Conservation (phyloP, 305 asterid genomes). For the Lippia alba region DNA sequence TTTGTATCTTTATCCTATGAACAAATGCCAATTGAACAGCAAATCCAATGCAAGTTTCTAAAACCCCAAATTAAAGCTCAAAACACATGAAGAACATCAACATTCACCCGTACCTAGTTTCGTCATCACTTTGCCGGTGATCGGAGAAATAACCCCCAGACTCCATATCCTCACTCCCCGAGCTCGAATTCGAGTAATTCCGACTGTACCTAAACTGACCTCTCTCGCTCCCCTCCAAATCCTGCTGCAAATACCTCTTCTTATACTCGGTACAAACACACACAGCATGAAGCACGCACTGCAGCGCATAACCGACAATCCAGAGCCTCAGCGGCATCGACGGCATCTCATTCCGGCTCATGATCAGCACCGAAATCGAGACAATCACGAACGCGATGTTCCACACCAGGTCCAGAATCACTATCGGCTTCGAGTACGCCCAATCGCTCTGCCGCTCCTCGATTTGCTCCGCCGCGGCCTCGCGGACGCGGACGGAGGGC, state of each 20-base stretch:
- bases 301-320: slow-evolving; percentile 74
- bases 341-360: slow-evolving; percentile 68
- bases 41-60: neutral
- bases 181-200: slow-evolving; percentile 54
- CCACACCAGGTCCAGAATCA: slow-evolving; percentile 79
- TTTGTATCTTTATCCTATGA: neutral
- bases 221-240: slow-evolving; percentile 36
- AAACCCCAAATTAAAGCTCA: slow-evolving; percentile 9
- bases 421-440: slow-evolving; percentile 91
- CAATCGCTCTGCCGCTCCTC: slow-evolving; percentile 92
- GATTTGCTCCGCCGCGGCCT: slow-evolving; percentile 86
- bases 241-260: slow-evolving; percentile 53
- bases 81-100: neutral
- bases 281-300: slow-evolving; percentile 75
- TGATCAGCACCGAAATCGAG: slow-evolving; percentile 63
- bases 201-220: slow-evolving; percentile 48
- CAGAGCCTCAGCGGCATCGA: slow-evolving; percentile 77
- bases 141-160: slow-evolving; percentile 43
- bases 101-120: slow-evolving; percentile 38
- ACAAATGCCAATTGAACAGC: neutral
- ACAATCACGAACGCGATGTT: slow-evolving; percentile 74
- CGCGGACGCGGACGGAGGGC: slow-evolving; percentile 85
- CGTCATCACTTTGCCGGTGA: slow-evolving; percentile 49
- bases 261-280: slow-evolving; percentile 76
- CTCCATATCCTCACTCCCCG: slow-evolving; percentile 46